Base-by-base conservation (phyloP, 805 yeast species). In the Candida gorgasii region DNA sequence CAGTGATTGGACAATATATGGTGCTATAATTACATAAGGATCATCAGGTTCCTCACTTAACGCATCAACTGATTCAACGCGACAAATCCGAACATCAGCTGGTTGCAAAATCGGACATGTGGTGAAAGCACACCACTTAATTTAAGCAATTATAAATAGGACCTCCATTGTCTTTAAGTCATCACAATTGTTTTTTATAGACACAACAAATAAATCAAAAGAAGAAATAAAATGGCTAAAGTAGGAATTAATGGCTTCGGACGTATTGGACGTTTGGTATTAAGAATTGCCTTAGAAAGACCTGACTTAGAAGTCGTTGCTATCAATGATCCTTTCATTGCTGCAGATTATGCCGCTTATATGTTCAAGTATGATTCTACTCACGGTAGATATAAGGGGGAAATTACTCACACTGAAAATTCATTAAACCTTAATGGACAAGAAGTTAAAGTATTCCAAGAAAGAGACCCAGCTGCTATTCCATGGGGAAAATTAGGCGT, bases 291-390 rank as follows among this genome's bases (percentile, higher is more conserved):
- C 36, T 50, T 62, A 37, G 28, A 43, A n/a, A 60, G 67, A 57
- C 50, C 53, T 27, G 65, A 61, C 57, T 59, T 62, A 49, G 52
- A 53, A 40, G 62, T 62, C 30, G 67, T 61, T 39, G 63, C 65
- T 30, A 46, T 62, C 52, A 62, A 62, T 47, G 67, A 62, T 48
- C 67, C 67, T 29, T 62, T 62, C 52, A 55, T 62, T 50, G 59
- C 64, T 37, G 51, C 67, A 28, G 67, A 62, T 50, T 62, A 62
- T 50, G 67, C 67, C 39, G 51, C 67, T 27, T 62, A 62, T 58
- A 62, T 62, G 67, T 62, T 62, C 57, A 60, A 62, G 52, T 62
- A 62, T 53, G 67, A 62, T 54, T 62, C 67, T 45, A 62, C 67
- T 50, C 67, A 62, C 56, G 65, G 67, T 45, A 49, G 52, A 46